Evolutionary conservation across 2,329 filamentous ascomycete genomes (phyloP), one percentile per base, ranked within the genome.

Genomic region (Fusarium begoniae): DNA sequence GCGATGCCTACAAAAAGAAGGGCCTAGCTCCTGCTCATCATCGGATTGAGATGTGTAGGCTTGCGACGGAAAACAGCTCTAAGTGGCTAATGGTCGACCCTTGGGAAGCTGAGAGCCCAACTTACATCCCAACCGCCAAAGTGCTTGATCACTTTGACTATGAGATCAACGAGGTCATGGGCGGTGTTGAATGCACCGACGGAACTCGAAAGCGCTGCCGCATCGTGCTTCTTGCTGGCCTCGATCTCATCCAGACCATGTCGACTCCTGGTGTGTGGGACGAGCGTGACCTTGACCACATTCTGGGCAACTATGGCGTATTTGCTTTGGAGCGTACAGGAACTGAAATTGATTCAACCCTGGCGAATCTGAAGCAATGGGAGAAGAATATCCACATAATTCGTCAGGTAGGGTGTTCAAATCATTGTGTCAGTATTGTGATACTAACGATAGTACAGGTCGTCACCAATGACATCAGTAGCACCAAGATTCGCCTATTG

Each of bases 81-180:
- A 95, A 93, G 59, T 82, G 81, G 91, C 86, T 97, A 69, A 94
- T 94, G 90, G 93, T 96, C 51, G 94, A 97, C 80, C 91, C 93
- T 0, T 97, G 93, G 92, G 95, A 98, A 86, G 93, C 94, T 41
- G 93, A 77, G 91, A 97, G 83, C 90, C 92, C 79, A 88, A 93
- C 75, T 12, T 98, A 98, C 81, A 92, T 94, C 71, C 94, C 95
- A 22, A 98, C 96, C 2, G 96, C 95, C 44, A 90, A 93, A 77
- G 95, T 98, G 45, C 87, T 98, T 55, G 94, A 97, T 79, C 96
- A 98, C 83, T 96, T 98, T 78, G 91, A 97, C 75, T 85, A 96
- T 80, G 94, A 98, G 81, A 94, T 98, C 80, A 98, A 98, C 81
- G 80, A 83, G 58, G 88, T 90, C 30, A 89, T 94, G 50, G 95